phyloP scores from a whole-genome alignment of 2,329 filamentous ascomycete species.

The Verticillium zaregamsianum region DNA sequence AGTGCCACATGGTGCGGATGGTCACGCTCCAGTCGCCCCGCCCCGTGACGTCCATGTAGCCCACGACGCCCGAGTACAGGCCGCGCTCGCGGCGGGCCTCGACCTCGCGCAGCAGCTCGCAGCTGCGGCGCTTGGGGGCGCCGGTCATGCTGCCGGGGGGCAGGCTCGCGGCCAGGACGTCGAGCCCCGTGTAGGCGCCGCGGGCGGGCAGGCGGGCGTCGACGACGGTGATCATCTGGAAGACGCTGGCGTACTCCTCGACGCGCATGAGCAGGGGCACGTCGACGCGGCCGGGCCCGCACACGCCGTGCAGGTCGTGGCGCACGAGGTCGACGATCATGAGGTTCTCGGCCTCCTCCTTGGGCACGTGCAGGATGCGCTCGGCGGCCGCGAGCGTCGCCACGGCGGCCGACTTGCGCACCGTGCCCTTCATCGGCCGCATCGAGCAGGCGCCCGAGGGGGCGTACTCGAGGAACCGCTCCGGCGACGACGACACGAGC shows the following conservation, averaged over 20 bases:
- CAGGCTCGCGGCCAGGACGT: slow-evolving; percentile 72
- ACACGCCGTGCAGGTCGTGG: slow-evolving; percentile 85
- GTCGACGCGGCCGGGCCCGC: slow-evolving; percentile 66
- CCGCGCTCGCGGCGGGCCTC: slow-evolving; percentile 63
- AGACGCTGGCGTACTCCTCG: slow-evolving; percentile 88
- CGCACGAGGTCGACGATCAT: slow-evolving; percentile 98
- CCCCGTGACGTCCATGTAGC: slow-evolving; percentile 83
- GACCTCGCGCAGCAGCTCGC: slow-evolving; percentile 70
- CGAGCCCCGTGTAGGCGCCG: slow-evolving; percentile 57
- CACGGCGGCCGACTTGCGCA: slow-evolving; percentile 66
- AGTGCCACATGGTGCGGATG: slow-evolving; percentile 76
- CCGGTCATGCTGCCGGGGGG: slow-evolving; percentile 96
- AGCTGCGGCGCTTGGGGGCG: slow-evolving; percentile 89
- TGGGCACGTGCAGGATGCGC: slow-evolving; percentile 69
- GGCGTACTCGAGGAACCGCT: slow-evolving; percentile 71
- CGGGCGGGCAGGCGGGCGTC: slow-evolving; percentile 56
- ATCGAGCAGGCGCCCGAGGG: slow-evolving; percentile 63
- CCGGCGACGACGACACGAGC: slow-evolving; percentile 78
- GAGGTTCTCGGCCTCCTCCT: slow-evolving; percentile 92
- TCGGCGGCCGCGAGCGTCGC: slow-evolving; percentile 70
- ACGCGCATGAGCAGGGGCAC: slow-evolving; percentile 80
- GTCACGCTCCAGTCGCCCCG: slow-evolving; percentile 88
- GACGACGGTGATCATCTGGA: slow-evolving; percentile 86
- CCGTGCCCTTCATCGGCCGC: slow-evolving; percentile 94
- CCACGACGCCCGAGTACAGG: slow-evolving; percentile 83